These are phyloP conservation scores for Saccharata proteae DNA, from an alignment of 2,329 filamentous ascomycete genomes.

Conservation along the genomic window DNA sequence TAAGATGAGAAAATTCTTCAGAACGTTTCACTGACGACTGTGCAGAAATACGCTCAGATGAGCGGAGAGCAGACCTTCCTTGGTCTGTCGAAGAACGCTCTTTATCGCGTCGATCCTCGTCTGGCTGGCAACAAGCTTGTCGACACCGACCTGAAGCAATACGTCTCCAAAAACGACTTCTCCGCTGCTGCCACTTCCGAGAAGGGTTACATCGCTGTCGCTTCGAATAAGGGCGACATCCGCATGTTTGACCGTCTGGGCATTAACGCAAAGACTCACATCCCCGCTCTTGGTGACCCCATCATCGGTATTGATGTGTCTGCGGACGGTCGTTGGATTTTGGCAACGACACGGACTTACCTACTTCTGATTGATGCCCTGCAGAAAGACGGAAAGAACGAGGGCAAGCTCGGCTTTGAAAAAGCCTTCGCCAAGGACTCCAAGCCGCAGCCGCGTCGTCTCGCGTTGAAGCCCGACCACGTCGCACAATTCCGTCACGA, in stretches of 20 bases:
- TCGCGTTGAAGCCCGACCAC: constrained; percentile 80
- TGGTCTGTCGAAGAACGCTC: constrained; percentile 80
- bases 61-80: constrained; percentile 90
- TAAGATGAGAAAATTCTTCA: not conserved
- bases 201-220: constrained; percentile 92
- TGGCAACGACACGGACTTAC: constrained; percentile 90
- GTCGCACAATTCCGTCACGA: constrained; percentile 97
- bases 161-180: constrained; percentile 94
- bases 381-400: constrained; percentile 89
- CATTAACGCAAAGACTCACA: constrained; percentile 94
- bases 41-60: constrained; percentile 90
- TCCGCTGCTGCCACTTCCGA: constrained; percentile 88
- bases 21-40: constrained; percentile 9
- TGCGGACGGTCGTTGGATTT: constrained; percentile 88
- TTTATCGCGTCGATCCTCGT: constrained; percentile 90
- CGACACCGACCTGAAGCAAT: constrained; percentile 87
- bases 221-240: constrained; percentile 95
- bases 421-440: constrained; percentile 82
- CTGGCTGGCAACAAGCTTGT: constrained; percentile 85
- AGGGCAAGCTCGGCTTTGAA: constrained; percentile 96
- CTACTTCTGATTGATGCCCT: constrained; percentile 83
- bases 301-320: constrained; percentile 93
- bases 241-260: constrained; percentile 92
- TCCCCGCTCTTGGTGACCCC: constrained; percentile 86
- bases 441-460: constrained; percentile 84